Evolutionary conservation across 108 stramenopile genomes (phyloP), one percentile per base, ranked within the genome.

Genomic region (Discostella pseudostelligera): DNA sequence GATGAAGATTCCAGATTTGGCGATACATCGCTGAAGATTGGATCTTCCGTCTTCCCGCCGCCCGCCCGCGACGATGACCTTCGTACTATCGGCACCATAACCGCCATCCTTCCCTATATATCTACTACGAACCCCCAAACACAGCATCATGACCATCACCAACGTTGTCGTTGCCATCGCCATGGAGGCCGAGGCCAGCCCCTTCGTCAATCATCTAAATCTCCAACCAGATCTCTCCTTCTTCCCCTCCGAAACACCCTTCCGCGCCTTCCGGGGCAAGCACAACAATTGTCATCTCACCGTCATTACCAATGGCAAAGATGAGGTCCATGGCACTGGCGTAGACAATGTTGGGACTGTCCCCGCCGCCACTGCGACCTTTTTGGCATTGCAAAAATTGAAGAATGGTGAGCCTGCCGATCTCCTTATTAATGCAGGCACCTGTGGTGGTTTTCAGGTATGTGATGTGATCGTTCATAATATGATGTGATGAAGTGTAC

Each of bases 301-400:
- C 12, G 93, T 99, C 40, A 70, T 97, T 21, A 94, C 93, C 57
- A 88, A 88, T 57, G 98, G 98, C 21, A 96, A 93, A 57, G 93
- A 93, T 63, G 17, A 37, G 0, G 80, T 90, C 2, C 84, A 94
- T 28, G 84, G 78, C 20, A 96, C 92, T 9, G 88, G 88, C 12
- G 94, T 95, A 2, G 96, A 97, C 81, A 93, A 97, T 69, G 90
- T 93, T 22, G 98, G 98, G 16, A 99, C 98, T 0, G 92, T 95
- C 6, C 83, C 95, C 3, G 95, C 96, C 0, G 75, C 85, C 0
- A 47, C 97, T 25, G 84, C 84, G 2, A 84, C 94, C 11, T 93
- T 84, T 66, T 62, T 96, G 36, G 87, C 94, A 4, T 55, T 93
- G 13, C 65, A 86, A 37, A 89, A 88, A 58, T 17, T 82, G 20